Conservation (phyloP, 805 yeast genomes). For the Metschnikowia hibisci region DNA sequence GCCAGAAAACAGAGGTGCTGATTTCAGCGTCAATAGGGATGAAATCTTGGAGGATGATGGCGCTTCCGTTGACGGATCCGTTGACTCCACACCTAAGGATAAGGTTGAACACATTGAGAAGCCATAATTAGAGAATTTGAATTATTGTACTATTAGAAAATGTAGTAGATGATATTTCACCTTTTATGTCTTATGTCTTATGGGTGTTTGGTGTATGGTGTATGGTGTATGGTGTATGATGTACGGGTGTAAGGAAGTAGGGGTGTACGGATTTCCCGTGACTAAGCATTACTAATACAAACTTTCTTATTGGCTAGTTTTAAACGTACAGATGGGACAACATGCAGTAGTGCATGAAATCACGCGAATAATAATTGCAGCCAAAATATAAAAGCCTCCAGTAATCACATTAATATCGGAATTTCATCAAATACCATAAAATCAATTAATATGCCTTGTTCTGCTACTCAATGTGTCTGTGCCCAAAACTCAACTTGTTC, state of each 20-base stretch:
- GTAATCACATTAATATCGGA: too few species aligned
- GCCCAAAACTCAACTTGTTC: conserved; percentile 63
- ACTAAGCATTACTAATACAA: conserved; percentile 12
- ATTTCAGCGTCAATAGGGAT: conserved; percentile 16
- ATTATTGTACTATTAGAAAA: neutral
- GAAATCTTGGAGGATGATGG: conserved; percentile 11
- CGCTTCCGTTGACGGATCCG: neutral
- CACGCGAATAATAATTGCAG: neutral
- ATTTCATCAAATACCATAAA: neutral
- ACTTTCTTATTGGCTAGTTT: conserved; percentile 12
- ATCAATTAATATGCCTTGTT: conserved; percentile 16
- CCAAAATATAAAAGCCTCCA: conserved; percentile 1
- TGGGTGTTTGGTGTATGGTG: too few species aligned
- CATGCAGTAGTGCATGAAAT: neutral
- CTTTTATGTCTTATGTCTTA: too few species aligned
- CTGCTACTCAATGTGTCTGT: conserved; percentile 50
- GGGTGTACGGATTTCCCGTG: conserved; percentile 47
- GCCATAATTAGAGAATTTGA: neutral
- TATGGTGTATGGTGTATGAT: too few species aligned
- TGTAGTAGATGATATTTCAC: too few species aligned
- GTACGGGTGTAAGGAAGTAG: too few species aligned
- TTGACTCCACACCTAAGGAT: conserved; percentile 33
- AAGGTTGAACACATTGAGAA: neutral
- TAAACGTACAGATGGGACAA: neutral
- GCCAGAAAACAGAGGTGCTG: conserved; percentile 44